Percentiles rank a stretch among this genome's conserved stretches.
Evolutionary conservation across 139 green algal species (phyloP).

Genomic region (Picochlorum sp.): DNA sequence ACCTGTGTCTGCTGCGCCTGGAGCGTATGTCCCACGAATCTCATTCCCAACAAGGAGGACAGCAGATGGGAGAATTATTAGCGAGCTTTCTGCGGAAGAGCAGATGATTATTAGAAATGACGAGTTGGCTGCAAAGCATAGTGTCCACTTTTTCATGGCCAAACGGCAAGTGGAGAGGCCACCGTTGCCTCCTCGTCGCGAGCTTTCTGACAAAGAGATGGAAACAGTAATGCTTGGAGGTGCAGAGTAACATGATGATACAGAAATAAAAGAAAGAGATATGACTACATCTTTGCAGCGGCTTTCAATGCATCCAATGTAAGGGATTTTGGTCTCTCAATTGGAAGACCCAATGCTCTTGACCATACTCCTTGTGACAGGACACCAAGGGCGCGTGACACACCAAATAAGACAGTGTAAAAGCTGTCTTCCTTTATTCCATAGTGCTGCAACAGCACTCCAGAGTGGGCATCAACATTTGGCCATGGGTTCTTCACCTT

Average conservation of each 20-base stretch:
- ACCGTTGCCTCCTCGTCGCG: background rate
- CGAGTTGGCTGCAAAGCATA: background rate
- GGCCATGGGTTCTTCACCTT: slow-evolving; percentile 99
- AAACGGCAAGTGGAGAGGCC: background rate
- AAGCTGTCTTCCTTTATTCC: slow-evolving; percentile 86
- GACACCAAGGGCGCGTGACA: slow-evolving; percentile 83
- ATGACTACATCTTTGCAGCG: slow-evolving; percentile 8
- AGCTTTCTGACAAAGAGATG: slow-evolving; percentile 36
- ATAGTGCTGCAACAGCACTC: slow-evolving; percentile 95
- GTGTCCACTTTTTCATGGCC: background rate
- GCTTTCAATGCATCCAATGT: slow-evolving; percentile 65
- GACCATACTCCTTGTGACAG: slow-evolving; percentile 84
- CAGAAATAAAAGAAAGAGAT: background rate
- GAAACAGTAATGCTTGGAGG: slow-evolving; percentile 46
- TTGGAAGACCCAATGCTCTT: slow-evolving; percentile 87
- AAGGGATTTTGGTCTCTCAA: slow-evolving; percentile 93
- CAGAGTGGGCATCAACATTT: slow-evolving; percentile 96
- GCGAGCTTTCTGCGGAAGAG: slow-evolving; percentile 16
- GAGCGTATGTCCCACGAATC: slow-evolving; percentile 18
- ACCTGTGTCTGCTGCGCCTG: background rate
- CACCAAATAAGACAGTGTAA: slow-evolving; percentile 99
- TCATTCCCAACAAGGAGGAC: slow-evolving; percentile 35
- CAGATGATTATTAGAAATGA: background rate
- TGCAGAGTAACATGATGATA: slow-evolving; percentile 15
- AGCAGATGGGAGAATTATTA: slow-evolving; percentile 28